phyloP scores from a whole-genome alignment of 495 filamentous ascomycete species.

The Aspergillus ellipticus region DNA sequence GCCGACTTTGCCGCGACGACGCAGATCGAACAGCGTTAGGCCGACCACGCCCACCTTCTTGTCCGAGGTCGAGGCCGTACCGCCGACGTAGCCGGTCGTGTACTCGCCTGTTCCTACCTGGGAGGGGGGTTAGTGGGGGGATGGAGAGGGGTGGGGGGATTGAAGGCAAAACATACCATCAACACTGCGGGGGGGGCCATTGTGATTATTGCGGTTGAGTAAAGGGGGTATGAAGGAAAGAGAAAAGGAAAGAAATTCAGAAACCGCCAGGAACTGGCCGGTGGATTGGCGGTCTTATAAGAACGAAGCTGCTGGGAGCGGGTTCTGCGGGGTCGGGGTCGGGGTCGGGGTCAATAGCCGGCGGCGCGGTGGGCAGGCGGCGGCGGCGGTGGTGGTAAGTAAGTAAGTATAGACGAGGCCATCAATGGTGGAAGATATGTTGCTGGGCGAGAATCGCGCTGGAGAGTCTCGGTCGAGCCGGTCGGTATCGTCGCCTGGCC shows the following conservation, averaged over 20 bases:
- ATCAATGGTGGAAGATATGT: background rate
- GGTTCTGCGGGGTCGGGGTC: slow-evolving; percentile 12
- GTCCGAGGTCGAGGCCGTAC: slow-evolving; percentile 73
- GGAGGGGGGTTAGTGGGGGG: slow-evolving; percentile 12
- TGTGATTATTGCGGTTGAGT: slow-evolving; percentile 5
- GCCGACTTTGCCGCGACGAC: slow-evolving; percentile 82
- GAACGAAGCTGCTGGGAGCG: slow-evolving; percentile 16
- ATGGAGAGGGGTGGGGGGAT: background rate
- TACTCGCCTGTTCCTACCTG: slow-evolving; percentile 92
- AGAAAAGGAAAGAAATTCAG: slow-evolving; percentile 7
- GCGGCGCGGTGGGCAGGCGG: too few relatives aligned
- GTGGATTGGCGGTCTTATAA: background rate
- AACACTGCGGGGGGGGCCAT: slow-evolving; percentile 81
- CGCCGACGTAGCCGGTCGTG: slow-evolving; percentile 86
- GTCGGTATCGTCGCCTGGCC: background rate
- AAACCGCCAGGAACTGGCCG: background rate
- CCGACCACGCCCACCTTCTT: slow-evolving; percentile 94
- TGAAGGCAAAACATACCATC: slow-evolving; percentile 80
- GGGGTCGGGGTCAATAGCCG: too few relatives aligned
- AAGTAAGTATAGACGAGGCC: background rate
- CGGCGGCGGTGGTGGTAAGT: slow-evolving; percentile 24
- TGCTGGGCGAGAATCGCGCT: background rate
- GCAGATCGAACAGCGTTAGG: slow-evolving; percentile 83
- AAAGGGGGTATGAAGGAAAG: background rate
- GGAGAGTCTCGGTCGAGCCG: background rate